phyloP scores from a whole-genome alignment of 2,329 filamentous ascomycete species.

The Xylaria sp. region DNA sequence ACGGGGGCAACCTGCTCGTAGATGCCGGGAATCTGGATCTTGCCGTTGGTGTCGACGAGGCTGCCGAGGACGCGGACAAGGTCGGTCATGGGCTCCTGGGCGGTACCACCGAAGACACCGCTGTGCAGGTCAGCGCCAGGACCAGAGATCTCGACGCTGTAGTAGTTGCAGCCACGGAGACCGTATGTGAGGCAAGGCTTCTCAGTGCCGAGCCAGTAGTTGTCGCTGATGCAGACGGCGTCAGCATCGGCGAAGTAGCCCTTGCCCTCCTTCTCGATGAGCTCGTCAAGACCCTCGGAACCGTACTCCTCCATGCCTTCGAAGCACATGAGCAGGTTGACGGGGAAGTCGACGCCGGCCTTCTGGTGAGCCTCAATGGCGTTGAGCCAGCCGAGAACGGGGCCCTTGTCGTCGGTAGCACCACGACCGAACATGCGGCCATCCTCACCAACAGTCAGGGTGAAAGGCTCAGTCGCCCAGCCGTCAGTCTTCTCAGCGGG shows the following conservation, averaged over 20 bases:
- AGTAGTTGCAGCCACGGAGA: slow-evolving; percentile 96
- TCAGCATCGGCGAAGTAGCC: slow-evolving; percentile 94
- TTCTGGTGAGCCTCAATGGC: slow-evolving; percentile 97
- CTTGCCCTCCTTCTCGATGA: slow-evolving; percentile 86
- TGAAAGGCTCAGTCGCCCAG: slow-evolving; percentile 93
- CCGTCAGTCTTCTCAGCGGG: slow-evolving; percentile 89
- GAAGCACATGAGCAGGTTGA: slow-evolving; percentile 98
- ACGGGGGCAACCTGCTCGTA: slow-evolving; percentile 88
- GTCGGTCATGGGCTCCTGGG: slow-evolving; percentile 98
- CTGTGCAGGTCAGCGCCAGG: slow-evolving; percentile 93
- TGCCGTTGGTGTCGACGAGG: slow-evolving; percentile 83
- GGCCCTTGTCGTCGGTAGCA: slow-evolving; percentile 95
- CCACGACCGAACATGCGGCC: slow-evolving; percentile 95
- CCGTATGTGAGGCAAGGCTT: slow-evolving; percentile 98
- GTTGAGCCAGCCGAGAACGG: slow-evolving; percentile 94
- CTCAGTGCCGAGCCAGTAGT: slow-evolving; percentile 99
- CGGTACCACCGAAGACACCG: slow-evolving; percentile 92
- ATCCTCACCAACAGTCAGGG: slow-evolving; percentile 79
- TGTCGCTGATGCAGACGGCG: slow-evolving; percentile 96
- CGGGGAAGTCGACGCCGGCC: slow-evolving; percentile 87
- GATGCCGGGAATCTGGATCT: slow-evolving; percentile 90
- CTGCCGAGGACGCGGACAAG: slow-evolving; percentile 74
- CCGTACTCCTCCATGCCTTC: slow-evolving; percentile 99
- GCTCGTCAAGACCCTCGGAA: slow-evolving; percentile 90
- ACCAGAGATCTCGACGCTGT: slow-evolving; percentile 83